Conservation (phyloP, 768 basidiomycete species). For the Calocera cornea region DNA sequence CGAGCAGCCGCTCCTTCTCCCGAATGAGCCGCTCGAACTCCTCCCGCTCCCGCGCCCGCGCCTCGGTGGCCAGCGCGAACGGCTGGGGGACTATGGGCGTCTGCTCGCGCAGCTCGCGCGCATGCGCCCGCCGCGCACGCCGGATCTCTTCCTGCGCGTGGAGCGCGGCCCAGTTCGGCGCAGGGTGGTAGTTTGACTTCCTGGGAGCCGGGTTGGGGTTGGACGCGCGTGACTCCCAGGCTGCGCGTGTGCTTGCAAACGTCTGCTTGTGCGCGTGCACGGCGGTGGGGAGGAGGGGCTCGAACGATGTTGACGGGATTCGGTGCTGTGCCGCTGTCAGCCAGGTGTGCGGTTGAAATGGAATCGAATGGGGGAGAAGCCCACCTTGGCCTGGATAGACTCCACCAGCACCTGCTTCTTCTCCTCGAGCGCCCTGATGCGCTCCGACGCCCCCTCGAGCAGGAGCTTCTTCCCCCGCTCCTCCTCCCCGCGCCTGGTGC, state of each 20-base stretch:
- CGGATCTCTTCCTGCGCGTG: neutral
- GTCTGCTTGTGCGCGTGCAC: neutral
- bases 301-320: neutral
- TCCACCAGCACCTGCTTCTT: neutral
- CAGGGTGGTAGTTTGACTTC: neutral
- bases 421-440: neutral
- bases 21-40: neutral
- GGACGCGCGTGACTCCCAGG: neutral
- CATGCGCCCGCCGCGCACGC: neutral
- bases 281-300: neutral
- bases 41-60: neutral
- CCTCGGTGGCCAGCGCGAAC: neutral
- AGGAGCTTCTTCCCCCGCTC: neutral
- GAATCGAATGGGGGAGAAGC: neutral
- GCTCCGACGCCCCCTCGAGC: neutral
- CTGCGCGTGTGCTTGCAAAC: neutral
- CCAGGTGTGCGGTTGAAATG: neutral
- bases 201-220: too few species aligned
- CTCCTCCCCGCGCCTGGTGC: neutral
- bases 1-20: neutral
- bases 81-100: neutral
- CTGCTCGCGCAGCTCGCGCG: neutral
- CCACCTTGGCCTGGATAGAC: neutral
- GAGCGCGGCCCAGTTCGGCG: neutral
- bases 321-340: neutral